phyloP scores from a whole-genome alignment of 228 moss, liverwort and hornwort species.

The Sphagnum magellanicum region DNA sequence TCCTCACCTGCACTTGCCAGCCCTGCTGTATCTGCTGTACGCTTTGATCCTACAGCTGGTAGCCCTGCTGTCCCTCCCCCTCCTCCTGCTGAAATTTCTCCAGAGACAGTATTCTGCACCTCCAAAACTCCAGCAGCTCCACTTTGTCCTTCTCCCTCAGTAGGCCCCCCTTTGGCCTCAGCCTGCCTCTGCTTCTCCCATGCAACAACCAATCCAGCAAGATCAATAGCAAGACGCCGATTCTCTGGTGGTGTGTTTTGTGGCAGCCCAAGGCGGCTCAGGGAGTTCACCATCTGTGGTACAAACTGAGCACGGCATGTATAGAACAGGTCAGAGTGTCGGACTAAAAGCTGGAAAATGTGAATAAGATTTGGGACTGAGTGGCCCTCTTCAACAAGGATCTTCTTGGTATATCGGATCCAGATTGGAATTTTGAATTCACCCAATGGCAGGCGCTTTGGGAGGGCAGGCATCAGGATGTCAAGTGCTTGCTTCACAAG shows the following conservation, averaged over 20 bases:
- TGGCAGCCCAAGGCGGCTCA: conserved; percentile 91
- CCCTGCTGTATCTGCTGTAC: conserved; percentile 55
- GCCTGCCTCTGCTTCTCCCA: conserved; percentile 98
- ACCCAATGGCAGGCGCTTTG: conserved; percentile 83
- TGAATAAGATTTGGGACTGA: conserved; percentile 97
- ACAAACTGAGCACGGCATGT: conserved; percentile 97
- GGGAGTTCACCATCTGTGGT: conserved; percentile 98
- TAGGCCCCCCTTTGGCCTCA: conserved; percentile 58
- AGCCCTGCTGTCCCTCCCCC: conserved; percentile 19
- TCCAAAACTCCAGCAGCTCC: conserved; percentile 27
- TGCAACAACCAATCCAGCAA: conserved; percentile 94
- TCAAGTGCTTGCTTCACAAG: conserved; percentile 99
- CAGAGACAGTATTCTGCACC: conserved; percentile 21
- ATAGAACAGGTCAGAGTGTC: conserved; percentile 96
- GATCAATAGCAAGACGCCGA: conserved; percentile 94
- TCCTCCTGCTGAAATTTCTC: conserved; percentile 12
- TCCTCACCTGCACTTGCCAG: conserved; percentile 56
- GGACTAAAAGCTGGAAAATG: conserved; percentile 95
- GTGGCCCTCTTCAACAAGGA: conserved; percentile 97
- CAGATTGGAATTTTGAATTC: conserved; percentile 97
- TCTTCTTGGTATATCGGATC: conserved; percentile 99
- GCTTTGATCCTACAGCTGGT: conserved; percentile 47
- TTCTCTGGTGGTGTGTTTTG: conserved; percentile 94
- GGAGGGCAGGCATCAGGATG: conserved; percentile 98
- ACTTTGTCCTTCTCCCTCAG: conserved; percentile 77